Evolutionary conservation across 129 eudicot species (phyloP).

Genomic region (Flaveria linearis): DNA sequence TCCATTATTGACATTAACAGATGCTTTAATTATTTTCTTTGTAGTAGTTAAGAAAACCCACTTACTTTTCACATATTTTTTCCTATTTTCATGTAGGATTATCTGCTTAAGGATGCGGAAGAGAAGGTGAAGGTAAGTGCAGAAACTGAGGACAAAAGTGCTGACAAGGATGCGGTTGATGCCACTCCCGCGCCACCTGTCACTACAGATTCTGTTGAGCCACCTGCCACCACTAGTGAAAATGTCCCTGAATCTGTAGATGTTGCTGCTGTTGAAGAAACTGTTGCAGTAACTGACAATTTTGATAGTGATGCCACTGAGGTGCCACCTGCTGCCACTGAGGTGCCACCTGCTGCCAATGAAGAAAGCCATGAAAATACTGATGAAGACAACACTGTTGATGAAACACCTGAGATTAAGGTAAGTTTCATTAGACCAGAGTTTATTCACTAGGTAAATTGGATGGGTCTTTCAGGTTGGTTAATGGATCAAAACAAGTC

Average conservation of each 20-base stretch:
- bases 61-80: background rate
- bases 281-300: conserved; percentile 30
- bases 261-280: conserved; percentile 47
- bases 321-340: conserved; percentile 30
- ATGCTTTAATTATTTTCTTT: background rate
- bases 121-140: conserved; percentile 38
- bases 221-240: conserved; percentile 43
- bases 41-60: background rate
- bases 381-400: conserved; percentile 49
- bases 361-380: conserved; percentile 60
- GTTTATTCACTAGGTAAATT: background rate
- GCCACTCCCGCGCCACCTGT: conserved; percentile 41
- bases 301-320: conserved; percentile 40
- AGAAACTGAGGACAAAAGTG: conserved; percentile 46
- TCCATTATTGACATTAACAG: background rate
- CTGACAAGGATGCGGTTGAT: conserved; percentile 33
- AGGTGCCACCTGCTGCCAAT: conserved; percentile 34
- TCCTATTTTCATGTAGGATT: conserved; percentile 49
- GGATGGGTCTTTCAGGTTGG: background rate
- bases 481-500: background rate
- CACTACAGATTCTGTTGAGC: conserved; percentile 45
- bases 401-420: conserved; percentile 76
- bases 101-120: conserved; percentile 58
- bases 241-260: conserved; percentile 40
- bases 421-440: conserved; percentile 35